Conservation (phyloP, 495 filamentous ascomycete genomes). For the Talaromyces proteolyticus region DNA sequence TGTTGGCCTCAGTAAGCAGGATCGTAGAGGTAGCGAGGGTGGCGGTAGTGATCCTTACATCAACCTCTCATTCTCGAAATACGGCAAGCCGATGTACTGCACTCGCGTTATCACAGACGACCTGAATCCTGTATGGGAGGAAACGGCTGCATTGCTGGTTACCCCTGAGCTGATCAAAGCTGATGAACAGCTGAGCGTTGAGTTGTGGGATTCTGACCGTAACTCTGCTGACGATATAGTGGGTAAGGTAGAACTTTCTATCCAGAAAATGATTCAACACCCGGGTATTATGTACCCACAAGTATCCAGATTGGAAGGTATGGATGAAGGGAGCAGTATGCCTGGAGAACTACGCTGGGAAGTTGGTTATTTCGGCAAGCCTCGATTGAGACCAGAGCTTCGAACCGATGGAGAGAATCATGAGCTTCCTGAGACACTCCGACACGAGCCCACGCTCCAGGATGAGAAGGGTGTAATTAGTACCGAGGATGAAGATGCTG, state of each 20-base stretch:
- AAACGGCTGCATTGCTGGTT: constrained; percentile 80
- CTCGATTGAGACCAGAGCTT: constrained; percentile 74
- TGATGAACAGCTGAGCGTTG: constrained; percentile 84
- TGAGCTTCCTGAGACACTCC: constrained; percentile 63
- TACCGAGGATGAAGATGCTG: constrained; percentile 70
- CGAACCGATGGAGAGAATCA: constrained; percentile 80
- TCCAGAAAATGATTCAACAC: constrained; percentile 92
- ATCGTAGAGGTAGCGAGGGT: constrained; percentile 70
- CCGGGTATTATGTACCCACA: constrained; percentile 89
- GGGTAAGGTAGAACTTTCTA: constrained; percentile 86
- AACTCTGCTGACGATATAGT: constrained; percentile 89
- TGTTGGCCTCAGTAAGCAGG: constrained; percentile 83
- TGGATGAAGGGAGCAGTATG: constrained; percentile 81
- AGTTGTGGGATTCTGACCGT: constrained; percentile 91
- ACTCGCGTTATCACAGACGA: constrained; percentile 93
- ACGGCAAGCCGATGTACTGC: constrained; percentile 96
- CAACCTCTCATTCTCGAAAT: constrained; percentile 70
- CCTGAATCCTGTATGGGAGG: constrained; percentile 89
- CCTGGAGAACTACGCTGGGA: constrained; percentile 94
- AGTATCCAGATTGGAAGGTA: constrained; percentile 73
- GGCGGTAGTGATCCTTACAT: constrained; percentile 96
- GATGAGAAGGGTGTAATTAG: constrained; percentile 83
- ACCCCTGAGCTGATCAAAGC: constrained; percentile 87
- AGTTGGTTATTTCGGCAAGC: constrained; percentile 89
- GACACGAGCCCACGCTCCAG: constrained; percentile 71